Base-by-base conservation (phyloP, 495 filamentous ascomycete species). In the Penicillium canariense region DNA sequence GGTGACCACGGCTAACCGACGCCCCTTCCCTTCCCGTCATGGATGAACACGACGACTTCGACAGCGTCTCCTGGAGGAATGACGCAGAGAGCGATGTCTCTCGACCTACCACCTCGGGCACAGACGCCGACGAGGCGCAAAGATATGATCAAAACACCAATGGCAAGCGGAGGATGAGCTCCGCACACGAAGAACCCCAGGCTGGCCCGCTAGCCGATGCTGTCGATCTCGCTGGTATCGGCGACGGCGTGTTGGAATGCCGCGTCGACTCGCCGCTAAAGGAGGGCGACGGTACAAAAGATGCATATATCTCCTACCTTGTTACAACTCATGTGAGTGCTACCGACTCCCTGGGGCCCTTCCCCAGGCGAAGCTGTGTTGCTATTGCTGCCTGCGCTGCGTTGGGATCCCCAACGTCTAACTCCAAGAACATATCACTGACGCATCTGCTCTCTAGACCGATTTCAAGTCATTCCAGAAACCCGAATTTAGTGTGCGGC, bases 241-340 rank as follows among this genome's bases (percentile, higher is more conserved):
- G 84, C 51, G 86, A 88, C 48, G 92, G 91, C 47, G 81, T 82
- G 23, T 80, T 98, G 38, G 89, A 96, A 61, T 96, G 90, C 66
- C 84, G 69, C 28, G 92, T 98, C 22, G 81, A 83, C 40, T 78
- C 84, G 36, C 91, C 94, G 15, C 78, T 90, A 61, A 97, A 96
- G 67, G 94, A 96, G 72, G 90, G 89, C 60, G 91, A 97, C 63
- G 93, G 95, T n/a, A 95, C 91, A 47, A 97, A 96, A 71, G 92
- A 97, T 74, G 87, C 90, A 45, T 98, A 93, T 76, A 86, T 97
- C 45, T 97, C 93, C 7, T 98, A 97, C 72, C 74, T 91, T 23
- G 90, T 97, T 54, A 91, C 90, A 39, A 96, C 95, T 23, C 78
- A 89, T 73, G 94, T 96, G 76, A 36, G 84, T 77, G 15, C 17